A percentile compares a stretch with the other conserved stretches of the same genome.
phyloP scores from a whole-genome alignment of 2,329 filamentous ascomycete species.

The Ceratocystis variospora region DNA sequence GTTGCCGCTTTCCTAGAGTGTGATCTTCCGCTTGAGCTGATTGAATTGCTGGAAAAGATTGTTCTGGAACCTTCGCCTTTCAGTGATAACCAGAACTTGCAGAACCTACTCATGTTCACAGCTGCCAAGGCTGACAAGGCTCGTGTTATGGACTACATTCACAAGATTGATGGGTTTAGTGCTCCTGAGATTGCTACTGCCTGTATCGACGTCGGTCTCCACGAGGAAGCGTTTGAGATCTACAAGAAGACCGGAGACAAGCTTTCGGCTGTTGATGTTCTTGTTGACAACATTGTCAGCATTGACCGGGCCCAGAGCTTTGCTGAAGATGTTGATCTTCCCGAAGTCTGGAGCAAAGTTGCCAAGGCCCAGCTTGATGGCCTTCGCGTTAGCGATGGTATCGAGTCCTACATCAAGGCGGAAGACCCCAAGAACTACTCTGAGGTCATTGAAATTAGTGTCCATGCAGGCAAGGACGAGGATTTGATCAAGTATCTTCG shows the following conservation, averaged over 20 bases:
- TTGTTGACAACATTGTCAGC: slow-evolving; percentile 93
- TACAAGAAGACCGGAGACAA: slow-evolving; percentile 97
- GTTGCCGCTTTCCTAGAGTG: slow-evolving; percentile 85
- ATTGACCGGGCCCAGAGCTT: slow-evolving; percentile 95
- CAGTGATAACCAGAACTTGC: slow-evolving; percentile 90
- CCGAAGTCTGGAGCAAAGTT: slow-evolving; percentile 96
- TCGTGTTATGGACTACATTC: slow-evolving; percentile 91
- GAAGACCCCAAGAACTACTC: slow-evolving; percentile 82
- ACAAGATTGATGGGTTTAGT: slow-evolving; percentile 76
- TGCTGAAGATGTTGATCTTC: slow-evolving; percentile 82
- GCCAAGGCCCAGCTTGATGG: slow-evolving; percentile 96
- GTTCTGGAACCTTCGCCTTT: slow-evolving; percentile 98
- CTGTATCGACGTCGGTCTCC: slow-evolving; percentile 87
- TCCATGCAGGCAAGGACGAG: slow-evolving; percentile 91
- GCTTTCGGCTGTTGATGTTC: slow-evolving; percentile 70
- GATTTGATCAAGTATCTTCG: slow-evolving; percentile 91
- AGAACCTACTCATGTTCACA: slow-evolving; percentile 92
- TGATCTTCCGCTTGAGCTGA: slow-evolving; percentile 84
- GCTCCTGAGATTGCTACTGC: slow-evolving; percentile 84
- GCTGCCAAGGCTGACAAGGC: slow-evolving; percentile 93
- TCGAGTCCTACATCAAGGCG: slow-evolving; percentile 95
- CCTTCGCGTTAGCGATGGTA: slow-evolving; percentile 78
- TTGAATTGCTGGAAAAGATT: slow-evolving; percentile 97
- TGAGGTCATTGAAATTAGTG: slow-evolving; percentile 93
- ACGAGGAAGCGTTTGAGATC: slow-evolving; percentile 95